These are phyloP conservation scores for Amanita fuliginea DNA, from an alignment of 768 basidiomycete species.

Conservation along the genomic window DNA sequence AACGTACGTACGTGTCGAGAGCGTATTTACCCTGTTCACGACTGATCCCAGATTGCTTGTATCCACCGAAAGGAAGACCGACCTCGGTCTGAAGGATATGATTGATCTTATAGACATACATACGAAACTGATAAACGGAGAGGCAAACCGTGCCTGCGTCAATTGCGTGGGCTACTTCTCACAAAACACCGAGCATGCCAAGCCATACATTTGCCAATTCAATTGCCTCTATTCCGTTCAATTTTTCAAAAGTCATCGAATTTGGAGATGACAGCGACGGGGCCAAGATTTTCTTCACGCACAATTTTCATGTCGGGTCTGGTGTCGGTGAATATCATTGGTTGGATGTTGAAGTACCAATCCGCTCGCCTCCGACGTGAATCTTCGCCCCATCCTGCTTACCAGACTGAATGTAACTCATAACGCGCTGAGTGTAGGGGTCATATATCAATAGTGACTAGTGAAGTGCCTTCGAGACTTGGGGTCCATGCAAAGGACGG, in stretches of 20 bases:
- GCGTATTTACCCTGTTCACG: slow-evolving; percentile 18
- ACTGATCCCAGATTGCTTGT: slow-evolving; percentile 13
- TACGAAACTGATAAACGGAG: not conserved
- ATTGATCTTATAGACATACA: slow-evolving; percentile 12
- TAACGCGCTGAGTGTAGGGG: slow-evolving; percentile 37
- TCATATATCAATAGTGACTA: not conserved
- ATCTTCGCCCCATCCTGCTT: slow-evolving; percentile 59
- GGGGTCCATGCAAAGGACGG: slow-evolving; percentile 59
- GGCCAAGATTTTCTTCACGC: slow-evolving; percentile 65
- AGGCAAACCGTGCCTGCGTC: slow-evolving; percentile 50
- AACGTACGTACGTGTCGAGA: slow-evolving; percentile 13
- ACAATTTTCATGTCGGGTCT: slow-evolving; percentile 59
- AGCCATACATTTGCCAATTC: slow-evolving; percentile 58
- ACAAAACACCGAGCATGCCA: slow-evolving; percentile 60
- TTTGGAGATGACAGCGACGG: slow-evolving; percentile 60
- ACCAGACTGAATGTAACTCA: slow-evolving; percentile 67
- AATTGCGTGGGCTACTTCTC: slow-evolving; percentile 45
- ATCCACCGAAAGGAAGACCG: slow-evolving; percentile 16
- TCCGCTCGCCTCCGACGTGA: slow-evolving; percentile 45
- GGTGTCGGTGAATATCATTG: slow-evolving; percentile 60
- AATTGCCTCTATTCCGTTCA: too few relatives aligned
- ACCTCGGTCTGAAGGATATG: slow-evolving; percentile 9
- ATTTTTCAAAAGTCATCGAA: too few relatives aligned
- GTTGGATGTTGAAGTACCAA: slow-evolving; percentile 63
- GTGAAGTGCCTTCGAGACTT: slow-evolving; percentile 52